Base-by-base conservation (phyloP, 805 yeast species). In the Kazachstania martiniae region DNA sequence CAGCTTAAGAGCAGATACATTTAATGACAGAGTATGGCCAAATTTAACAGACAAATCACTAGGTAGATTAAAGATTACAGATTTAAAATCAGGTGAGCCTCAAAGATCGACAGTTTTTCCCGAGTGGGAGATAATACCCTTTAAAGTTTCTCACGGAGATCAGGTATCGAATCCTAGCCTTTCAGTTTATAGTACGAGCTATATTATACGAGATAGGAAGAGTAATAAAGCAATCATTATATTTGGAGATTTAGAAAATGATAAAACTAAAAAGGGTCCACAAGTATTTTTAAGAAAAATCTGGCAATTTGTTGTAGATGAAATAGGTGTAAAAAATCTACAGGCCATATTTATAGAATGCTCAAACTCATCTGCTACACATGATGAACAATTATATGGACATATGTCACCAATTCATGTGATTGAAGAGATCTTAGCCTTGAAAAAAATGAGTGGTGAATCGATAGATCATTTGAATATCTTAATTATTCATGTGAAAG, bases 181-280 rank as follows among this genome's bases (percentile, higher is more conserved):
- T 5, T 31, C 32, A 4, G 55, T 49, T 61, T 65, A 54, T 42
- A 66, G 56, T 25, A 70, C 84, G 3, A 78, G 85, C 2, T 86
- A 65, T 48, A 58, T 84, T 16, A 47, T 84, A 22, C 51, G 60
- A 7, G 62, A 68, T 28, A 44, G 29, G 3, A 18, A 21, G 0
- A 42, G 63, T 1, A 44, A 56, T 9, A 41, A 61, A 7, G 59
- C 62, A 15, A 30, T 85, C 3, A 52, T 85, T 7, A 53, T 80
- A 3, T 84, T 85, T 65, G 96, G 96, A 1, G 96, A 86, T 50
- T 71, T 83, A 22, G 95, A 86, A 49, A 67, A 79, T 29, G 94
- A 83, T 49, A 43, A 18, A 43, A 60, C 17, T 46, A 50, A 27
- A 6, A 34, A 17, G 4, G 21, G 26, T 9, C 30, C 27, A 3